Evolutionary conservation across 345 rosid genomes (phyloP), one percentile per base, ranked within the genome.

Genomic region (Citrus maxima): DNA sequence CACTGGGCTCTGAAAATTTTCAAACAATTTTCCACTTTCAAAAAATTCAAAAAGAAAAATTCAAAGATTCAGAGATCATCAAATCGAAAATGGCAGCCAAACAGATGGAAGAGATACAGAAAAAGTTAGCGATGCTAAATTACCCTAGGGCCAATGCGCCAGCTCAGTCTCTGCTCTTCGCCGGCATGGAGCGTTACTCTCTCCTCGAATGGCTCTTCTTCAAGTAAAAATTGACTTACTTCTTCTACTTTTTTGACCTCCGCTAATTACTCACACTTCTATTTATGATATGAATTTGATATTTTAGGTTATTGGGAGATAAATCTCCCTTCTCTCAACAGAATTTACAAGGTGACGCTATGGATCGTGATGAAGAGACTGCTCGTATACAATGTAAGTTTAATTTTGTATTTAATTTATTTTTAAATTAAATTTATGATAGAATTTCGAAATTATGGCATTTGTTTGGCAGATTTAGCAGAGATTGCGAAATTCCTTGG

Each of bases 151-250:
- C 97, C 66, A 87, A 88, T 76, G 99, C 97, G 76, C 97, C 97
- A 42, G 94, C 98, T 78, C 99, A 96, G 88, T 93, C 98, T 70
- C 98, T 96, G 67, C 97, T 94, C 86, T 96, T 94, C 84, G 97
- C 98, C 62, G 99, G 99, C 84, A 93, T 90, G 99, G 98, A 96
- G 80, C 99, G 98, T 62, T 96, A 96, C 77, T 95, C 95, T 75
- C 95, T 94, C 73, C 97, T 96, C 76, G 99, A 93, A 78, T 94
- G 98, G 98, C 98, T 96, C 81, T 96, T 96, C 86, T 94, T 94
- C 89, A 85, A 85, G 91, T 89, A 67, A 54, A 46, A 79, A 75
- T 85, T 86, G 74, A 7, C 83, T 77, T 76, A 9, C 84, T 73
- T 76, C 72, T 49, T 34, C 10, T 42, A 6, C 5, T 18, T 3